phyloP scores from a whole-genome alignment of 139 green algal species.

The Ettlia oleoabundans region DNA sequence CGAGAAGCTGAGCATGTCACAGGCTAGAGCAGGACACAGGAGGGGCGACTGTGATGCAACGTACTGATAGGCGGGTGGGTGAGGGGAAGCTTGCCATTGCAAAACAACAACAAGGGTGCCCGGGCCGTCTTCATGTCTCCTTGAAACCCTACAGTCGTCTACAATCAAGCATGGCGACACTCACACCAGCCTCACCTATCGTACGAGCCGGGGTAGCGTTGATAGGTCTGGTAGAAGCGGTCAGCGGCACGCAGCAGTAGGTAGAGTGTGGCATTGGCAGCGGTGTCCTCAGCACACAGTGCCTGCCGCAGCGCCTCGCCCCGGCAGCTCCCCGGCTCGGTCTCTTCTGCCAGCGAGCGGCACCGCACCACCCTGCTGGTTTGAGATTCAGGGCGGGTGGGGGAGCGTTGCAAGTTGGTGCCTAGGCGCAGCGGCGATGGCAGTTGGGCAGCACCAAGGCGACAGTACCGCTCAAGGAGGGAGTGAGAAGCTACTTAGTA shows the following conservation, averaged over 20 bases:
- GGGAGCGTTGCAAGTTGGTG: no score
- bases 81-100: no score
- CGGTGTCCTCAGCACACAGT: conserved; percentile 56
- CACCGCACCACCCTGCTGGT: conserved; percentile 69
- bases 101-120: no score
- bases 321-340: not conserved
- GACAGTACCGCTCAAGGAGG: no score
- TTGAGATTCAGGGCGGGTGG: no score
- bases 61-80: no score
- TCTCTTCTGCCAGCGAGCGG: conserved; percentile 69
- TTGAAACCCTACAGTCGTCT: not conserved
- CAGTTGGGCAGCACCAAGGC: not conserved
- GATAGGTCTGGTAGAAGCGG: conserved; percentile 63
- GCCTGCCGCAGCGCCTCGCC: conserved; percentile 41
- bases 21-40: no score
- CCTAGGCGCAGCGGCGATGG: not conserved
- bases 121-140: no score
- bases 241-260: conserved; percentile 85
- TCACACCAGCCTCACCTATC: conserved; percentile 40
- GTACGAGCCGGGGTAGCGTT: conserved; percentile 66
- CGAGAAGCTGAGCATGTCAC: not conserved
- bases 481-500: not conserved
- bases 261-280: conserved; percentile 70
- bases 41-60: no score
- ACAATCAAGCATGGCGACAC: no score